Base-by-base conservation (phyloP, 176 grass and related monocot genomes). In the Rhynchospora tenuis region DNA sequence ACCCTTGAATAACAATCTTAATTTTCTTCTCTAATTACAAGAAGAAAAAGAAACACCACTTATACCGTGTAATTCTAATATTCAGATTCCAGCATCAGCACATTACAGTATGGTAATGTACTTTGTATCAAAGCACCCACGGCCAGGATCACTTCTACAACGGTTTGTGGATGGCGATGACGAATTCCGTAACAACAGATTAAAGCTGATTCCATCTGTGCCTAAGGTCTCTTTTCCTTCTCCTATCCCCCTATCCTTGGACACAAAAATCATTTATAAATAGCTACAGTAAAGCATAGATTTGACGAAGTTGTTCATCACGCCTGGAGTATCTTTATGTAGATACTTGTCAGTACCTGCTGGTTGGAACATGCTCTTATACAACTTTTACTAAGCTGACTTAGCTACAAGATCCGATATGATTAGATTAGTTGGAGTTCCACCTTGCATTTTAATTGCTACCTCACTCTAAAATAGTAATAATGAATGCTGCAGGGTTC, bases 171-270 rank as follows among this genome's bases (percentile, higher is more conserved):
- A 99, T 80, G 93, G 93, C 3, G 91, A 99, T 15, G 96, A 99
- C 77, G 93, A 99, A 79, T 95, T 99, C 20, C 89, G 93, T 31
- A 99, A 99, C 64, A 95, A 87, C 52, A 94, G 96, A 83, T 86
- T 95, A 54, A 99, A 99, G 89, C 91, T 99, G 84, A 99, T 99
- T 58, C 96, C 96, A 72, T 93, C 91, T 82, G 96, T 95, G 64
- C 93, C 93, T n/a, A 95, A 99, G 91, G 96, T 98, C 42, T 86
- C 51, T 73, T 63, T 74, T 55, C 73, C 69, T 76, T 12, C 48
- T 13, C 24, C 16, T 29, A 28, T 55, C 24, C 19, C 48, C 23
- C 48, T 55, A 28, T 16, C 20, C 71, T 75, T 27, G 23, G 51
- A 52, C 46, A 75, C 71, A 16, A 73, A 7, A 12, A 26, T 68